Percentiles rank a stretch among this genome's conserved stretches.
These are phyloP conservation scores for Mucor velutinosus DNA, from an alignment of 371 early-diverging fungal genomes.

Conservation along the genomic window DNA sequence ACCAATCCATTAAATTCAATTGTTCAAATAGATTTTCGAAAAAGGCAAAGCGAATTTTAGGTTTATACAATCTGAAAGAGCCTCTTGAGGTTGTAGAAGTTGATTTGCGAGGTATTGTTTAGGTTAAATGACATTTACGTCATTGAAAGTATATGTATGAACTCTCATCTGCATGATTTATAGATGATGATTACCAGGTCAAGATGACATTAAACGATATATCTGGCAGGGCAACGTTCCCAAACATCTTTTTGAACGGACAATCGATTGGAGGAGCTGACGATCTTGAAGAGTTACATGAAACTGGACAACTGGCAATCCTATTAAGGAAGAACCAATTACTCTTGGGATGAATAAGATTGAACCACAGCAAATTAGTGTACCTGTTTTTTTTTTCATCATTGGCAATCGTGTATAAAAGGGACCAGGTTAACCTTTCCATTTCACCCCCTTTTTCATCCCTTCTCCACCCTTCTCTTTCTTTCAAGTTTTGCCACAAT, in stretches of 20 bases:
- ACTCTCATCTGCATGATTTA: background rate
- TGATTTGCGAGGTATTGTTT: conserved; percentile 28
- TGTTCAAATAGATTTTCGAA: conserved; percentile 19
- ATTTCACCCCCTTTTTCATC: background rate
- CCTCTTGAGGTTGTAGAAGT: conserved; percentile 29
- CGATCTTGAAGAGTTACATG: conserved; percentile 31
- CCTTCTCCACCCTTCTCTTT: background rate
- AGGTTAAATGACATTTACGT: background rate
- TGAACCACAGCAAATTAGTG: background rate
- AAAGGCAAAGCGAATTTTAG: conserved; percentile 26
- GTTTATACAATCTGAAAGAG: conserved; percentile 15
- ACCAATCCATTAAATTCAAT: background rate
- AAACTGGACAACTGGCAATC: conserved; percentile 19
- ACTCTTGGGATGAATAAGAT: background rate
- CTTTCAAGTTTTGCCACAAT: background rate
- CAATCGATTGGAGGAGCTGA: conserved; percentile 35
- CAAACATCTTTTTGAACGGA: conserved; percentile 37
- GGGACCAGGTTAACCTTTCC: background rate
- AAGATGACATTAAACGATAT: conserved; percentile 29
- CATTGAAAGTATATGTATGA: background rate
- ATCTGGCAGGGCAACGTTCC: conserved; percentile 37
- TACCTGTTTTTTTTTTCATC: conserved; percentile 1
- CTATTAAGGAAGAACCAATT: conserved; percentile 17
- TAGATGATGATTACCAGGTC: conserved; percentile 34
- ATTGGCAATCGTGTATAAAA: background rate